Evolutionary conservation across 768 basidiomycete species (phyloP).

Genomic region (Leccinum truebloodii): DNA sequence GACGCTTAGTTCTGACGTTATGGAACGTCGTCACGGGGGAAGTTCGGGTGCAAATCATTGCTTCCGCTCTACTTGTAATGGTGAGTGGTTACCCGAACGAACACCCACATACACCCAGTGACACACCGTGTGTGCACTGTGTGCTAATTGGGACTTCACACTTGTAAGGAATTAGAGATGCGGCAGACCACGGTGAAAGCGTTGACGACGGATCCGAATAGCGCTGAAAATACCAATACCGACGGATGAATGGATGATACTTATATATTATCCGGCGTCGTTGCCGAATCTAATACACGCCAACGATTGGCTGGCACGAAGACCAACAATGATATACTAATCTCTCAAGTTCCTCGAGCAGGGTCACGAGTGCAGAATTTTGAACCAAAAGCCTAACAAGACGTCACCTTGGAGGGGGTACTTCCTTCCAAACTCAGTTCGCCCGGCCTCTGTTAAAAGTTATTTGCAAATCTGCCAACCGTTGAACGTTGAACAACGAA

Average conservation of each 20-base stretch:
- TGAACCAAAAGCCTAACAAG: too few species aligned
- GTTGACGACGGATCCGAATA: neutral
- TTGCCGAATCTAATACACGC: neutral
- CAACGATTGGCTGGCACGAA: neutral
- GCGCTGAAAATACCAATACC: neutral
- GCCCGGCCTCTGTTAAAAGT: neutral
- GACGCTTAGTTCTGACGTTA: neutral
- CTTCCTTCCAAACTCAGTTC: neutral
- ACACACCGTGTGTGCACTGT: neutral
- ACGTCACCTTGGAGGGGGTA: neutral
- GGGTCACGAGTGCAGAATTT: neutral
- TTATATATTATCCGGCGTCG: neutral
- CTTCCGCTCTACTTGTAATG: neutral
- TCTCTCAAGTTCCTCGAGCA: neutral
- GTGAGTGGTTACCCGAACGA: neutral
- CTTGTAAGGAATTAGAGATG: neutral
- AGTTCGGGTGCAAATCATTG: neutral
- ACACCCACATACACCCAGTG: neutral
- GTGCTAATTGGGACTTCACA: neutral
- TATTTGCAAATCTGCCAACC: neutral
- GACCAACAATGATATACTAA: too few species aligned
- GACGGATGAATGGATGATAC: neutral
- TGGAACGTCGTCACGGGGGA: neutral
- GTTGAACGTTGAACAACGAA: neutral
- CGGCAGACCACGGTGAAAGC: neutral